Base-by-base conservation (phyloP, 257 asterid species). In the Euphrasia confusa region DNA sequence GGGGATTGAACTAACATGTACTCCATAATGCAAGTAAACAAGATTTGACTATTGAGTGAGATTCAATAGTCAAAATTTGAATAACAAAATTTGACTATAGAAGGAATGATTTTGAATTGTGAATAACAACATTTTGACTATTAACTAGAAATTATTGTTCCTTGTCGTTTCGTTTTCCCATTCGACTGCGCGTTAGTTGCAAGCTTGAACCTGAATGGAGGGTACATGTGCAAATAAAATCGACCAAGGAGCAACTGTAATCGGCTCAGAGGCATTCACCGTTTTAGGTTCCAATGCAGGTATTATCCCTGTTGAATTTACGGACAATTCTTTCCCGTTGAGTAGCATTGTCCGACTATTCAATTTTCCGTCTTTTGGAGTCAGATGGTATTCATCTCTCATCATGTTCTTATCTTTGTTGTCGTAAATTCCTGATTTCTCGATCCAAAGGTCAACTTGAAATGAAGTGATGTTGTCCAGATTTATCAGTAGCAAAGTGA, bases 351-450 rank as follows among this genome's bases (percentile, higher is more conserved):
- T 84, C 71, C 79, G 90, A 85, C 98, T 88, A 12, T 84, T 95
- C 69, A 85, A 63, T 58, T 91, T 79, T 7, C 95, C 88, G 49
- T 82, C 78, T 65, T 84, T 73, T 52, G 91, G 87, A 24, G 92
- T 82, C 27, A 86, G 74, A 65, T 86, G 96, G 72, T 88, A 91
- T 58, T 91, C 98, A 68, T 81, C 84, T 73, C 92, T 83, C 68
- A n/a, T n/a, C n/a, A 42, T 68, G 15, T 54, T 59, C 40, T 2
- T 10, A 35, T 35, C 7, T 35, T 7, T 35, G 40, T 35, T 7
- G 54, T 61, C 24, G 59, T 32, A 47, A 44, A 63, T 61, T 2
- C 28, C 28, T 58, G 54, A 37, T 37, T 39, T 15, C 11, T 61
- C 69, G 3, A 84, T 69, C n/a, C 84, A 67, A 60, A 81, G 53